These are phyloP conservation scores for Hemileccinum rubropunctum DNA, from an alignment of 768 basidiomycete species.

Conservation along the genomic window DNA sequence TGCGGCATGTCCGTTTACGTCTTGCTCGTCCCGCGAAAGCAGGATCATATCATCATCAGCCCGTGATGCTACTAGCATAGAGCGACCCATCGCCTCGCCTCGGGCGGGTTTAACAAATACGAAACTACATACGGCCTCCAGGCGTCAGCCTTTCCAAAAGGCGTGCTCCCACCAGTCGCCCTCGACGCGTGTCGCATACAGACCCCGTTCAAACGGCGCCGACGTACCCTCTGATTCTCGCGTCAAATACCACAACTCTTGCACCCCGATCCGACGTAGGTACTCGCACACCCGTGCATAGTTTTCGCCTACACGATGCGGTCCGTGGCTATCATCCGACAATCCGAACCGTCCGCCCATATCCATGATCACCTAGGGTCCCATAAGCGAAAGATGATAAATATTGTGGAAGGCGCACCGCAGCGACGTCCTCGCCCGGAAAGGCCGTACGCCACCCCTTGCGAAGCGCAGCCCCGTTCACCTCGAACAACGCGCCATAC, in stretches of 20 bases:
- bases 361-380: slow-evolving; percentile 62
- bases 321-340: slow-evolving; percentile 96
- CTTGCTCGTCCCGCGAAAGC: too few relatives aligned
- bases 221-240: slow-evolving; percentile 23
- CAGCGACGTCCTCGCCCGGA: slow-evolving; percentile 73
- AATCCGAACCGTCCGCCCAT: slow-evolving; percentile 74
- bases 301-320: slow-evolving; percentile 83
- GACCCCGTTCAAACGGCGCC: slow-evolving; percentile 30
- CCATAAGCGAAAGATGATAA: neutral
- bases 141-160: slow-evolving; percentile 47
- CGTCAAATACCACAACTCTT: slow-evolving; percentile 62
- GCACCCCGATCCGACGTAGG: slow-evolving; percentile 54
- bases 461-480: slow-evolving; percentile 88
- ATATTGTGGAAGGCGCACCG: slow-evolving; percentile 47
- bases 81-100: too few relatives aligned
- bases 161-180: slow-evolving; percentile 57
- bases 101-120: too few relatives aligned
- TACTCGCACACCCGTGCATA: slow-evolving; percentile 69
- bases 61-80: too few relatives aligned
- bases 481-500: slow-evolving; percentile 92
- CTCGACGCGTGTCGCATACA: slow-evolving; percentile 42
- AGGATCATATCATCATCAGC: too few relatives aligned
- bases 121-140: too few relatives aligned
- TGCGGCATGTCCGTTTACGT: too few relatives aligned
- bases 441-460: slow-evolving; percentile 89